Evolutionary conservation across 306 rosid species (phyloP), one percentile per base, ranked within the genome.

Genomic region (Calophaca sinica): DNA sequence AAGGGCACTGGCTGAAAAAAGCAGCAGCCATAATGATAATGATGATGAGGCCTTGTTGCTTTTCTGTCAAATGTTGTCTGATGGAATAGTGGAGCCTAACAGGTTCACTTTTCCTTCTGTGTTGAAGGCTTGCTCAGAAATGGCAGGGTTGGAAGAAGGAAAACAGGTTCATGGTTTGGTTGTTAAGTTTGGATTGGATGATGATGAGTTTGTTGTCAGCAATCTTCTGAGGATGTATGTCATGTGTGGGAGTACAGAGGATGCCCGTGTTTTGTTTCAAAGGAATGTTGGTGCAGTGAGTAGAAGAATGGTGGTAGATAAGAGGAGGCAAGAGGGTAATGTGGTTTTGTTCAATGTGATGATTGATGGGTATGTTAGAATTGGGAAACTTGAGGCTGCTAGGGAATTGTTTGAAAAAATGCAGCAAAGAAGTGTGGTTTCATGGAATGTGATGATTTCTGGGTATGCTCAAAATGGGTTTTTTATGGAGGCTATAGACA

Each of bases 401-500:
- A 66, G 85, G 72, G 70, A 51, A 0, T 9, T 89, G 86, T 92
- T 86, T 49, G 89, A 89, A n/a, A 65, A 45, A 69, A 87, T 92
- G 89, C 86, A 78, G 42, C 85, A 83, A 2, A 87, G 87, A 83
- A 92, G 92, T 80, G 88, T 88, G 39, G 90, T 88, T 20, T 92
- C 92, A 2, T 92, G 96, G 94, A 92, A 92, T 75, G 88, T 61
- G 54, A 80, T 92, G 86, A 92, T 88, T 49, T 92, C 89, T 12
- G 90, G 90, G 12, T 88, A 85, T 66, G 92, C 92, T 2, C 97
- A 92, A 68, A 85, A 84, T 61, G 90, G 91, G 66, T 45, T 76
- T 55, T 87, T 85, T 63, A 66, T 32, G 82, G 93, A 89, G 75
- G 89, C 93, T 0, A 31, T 88, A 49, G 88, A 84, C n/a, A 66